These are phyloP conservation scores for Scheffersomyces segobiensis DNA, from an alignment of 1,139 yeast genomes.

Conservation along the genomic window DNA sequence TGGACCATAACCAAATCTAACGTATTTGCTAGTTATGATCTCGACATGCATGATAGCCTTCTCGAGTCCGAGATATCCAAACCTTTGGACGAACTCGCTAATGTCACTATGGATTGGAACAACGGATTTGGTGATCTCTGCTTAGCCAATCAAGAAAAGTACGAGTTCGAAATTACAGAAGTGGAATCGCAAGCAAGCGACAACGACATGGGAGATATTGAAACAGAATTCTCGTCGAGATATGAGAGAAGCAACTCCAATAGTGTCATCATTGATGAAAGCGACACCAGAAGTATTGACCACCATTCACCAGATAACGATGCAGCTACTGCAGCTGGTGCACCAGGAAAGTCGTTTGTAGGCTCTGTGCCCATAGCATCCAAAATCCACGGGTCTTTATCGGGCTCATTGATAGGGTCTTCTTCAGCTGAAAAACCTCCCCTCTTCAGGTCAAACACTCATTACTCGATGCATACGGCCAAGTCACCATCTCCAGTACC, in stretches of 20 bases:
- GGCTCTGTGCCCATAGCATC: constrained; percentile 25
- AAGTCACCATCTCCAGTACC: constrained; percentile 19
- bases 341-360: constrained; percentile 8
- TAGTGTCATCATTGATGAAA: constrained; percentile 8
- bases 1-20: constrained; percentile 51
- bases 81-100: constrained; percentile 55
- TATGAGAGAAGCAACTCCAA: constrained; percentile 5
- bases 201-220: constrained; percentile 7
- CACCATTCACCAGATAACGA: constrained; percentile 6
- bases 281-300: constrained; percentile 6
- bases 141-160: constrained; percentile 53
- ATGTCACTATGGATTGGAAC: constrained; percentile 60
- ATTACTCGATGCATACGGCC: constrained; percentile 10
- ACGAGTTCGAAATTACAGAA: constrained; percentile 35
- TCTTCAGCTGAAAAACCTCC: constrained; percentile 28
- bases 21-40: constrained; percentile 54
- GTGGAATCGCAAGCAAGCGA: constrained; percentile 8
- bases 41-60: constrained; percentile 28
- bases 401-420: constrained; percentile 17
- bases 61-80: constrained; percentile 37
- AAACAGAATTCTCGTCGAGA: constrained; percentile 2
- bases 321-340: neutral
- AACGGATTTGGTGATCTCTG: constrained; percentile 45
- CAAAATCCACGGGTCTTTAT: constrained; percentile 7
- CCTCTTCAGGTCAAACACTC: constrained; percentile 13